Conservation (phyloP, 768 basidiomycete genomes). For the Heimioporus sp. region DNA sequence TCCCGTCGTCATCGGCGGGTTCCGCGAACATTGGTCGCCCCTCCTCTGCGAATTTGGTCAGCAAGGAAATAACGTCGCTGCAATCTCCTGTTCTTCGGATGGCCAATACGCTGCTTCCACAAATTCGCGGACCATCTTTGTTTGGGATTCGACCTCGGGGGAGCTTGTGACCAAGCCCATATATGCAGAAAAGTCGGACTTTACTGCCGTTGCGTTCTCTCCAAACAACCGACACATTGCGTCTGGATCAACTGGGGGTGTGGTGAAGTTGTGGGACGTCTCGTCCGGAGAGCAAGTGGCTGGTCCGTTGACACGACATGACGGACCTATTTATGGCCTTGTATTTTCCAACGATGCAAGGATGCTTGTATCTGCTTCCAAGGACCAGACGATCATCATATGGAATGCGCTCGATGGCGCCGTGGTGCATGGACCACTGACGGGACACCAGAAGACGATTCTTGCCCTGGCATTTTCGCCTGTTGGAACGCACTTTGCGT, state of each 20-base stretch:
- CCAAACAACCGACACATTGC: conserved; percentile 24
- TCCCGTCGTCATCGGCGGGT: conserved; percentile 27
- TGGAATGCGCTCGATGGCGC: conserved; percentile 22
- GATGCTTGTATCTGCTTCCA: conserved; percentile 24
- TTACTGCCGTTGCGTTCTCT: conserved; percentile 28
- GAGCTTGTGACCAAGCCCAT: conserved; percentile 23
- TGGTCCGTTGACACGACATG: conserved; percentile 17
- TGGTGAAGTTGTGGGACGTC: conserved; percentile 26
- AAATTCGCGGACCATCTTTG: conserved; percentile 12
- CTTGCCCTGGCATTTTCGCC: conserved; percentile 32
- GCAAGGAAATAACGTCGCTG: conserved; percentile 10
- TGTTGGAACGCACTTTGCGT: conserved; percentile 22
- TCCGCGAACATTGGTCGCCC: conserved; percentile 31
- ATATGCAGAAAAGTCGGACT: conserved; percentile 2
- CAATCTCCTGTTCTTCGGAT: conserved; percentile 26
- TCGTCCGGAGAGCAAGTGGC: conserved; percentile 21
- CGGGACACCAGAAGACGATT: conserved; percentile 23
- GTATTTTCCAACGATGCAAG: conserved; percentile 30
- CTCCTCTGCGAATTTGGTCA: conserved; percentile 28
- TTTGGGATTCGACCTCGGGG: conserved; percentile 30
- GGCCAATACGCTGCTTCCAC: conserved; percentile 30
- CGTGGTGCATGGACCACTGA: conserved; percentile 14
- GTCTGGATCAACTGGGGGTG: conserved; percentile 21
- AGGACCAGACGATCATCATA: conserved; percentile 24
- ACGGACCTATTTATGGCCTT: conserved; percentile 20